Base-by-base conservation (phyloP, 306 rosid genomes). In the Hippophae rhamnoides region DNA sequence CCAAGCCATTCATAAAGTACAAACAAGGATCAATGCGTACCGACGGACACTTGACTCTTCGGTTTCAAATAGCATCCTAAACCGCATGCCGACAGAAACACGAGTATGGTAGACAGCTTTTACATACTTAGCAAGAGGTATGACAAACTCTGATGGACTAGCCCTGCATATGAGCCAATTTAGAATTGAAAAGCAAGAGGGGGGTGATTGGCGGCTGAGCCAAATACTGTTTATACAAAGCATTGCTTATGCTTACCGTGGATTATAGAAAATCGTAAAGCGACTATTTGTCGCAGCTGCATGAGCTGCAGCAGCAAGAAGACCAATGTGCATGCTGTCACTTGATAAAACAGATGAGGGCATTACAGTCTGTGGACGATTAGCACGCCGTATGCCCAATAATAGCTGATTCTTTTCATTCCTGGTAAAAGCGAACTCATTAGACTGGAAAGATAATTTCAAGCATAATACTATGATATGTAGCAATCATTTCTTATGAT, bases 251-350 rank as follows among this genome's bases (percentile, higher is more conserved):
- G 57, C 81, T 69, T 18, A 76, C 89, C 85, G 76, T 31, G 89
- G 89, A 72, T 82, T 82, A 63, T 70, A 82, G 55, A 82, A 82
- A 56, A 82, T 76, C 23, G 89, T 79, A 64, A 82, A 82, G 52
- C 81, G 89, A 58, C 85, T 84, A 64, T 81, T 84, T 47, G 92
- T 84, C 42, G 89, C 82, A 52, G 89, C 85, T 48, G 89, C 89
- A 72, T 82, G 85, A 63, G 89, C 89, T 31, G 89, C 89, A 64
- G 92, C 92, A 74, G 92, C 92, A 70, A 84, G 92, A 70, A 84
- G 92, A 67, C 92, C 92, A 61, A 84, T 79, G 71, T 84, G 92
- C 92, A 84, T 84, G 78, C 92, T 84, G 64, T 81, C 92, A 70
- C 92, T 84, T 49, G 92, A 84, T 68, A 84, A 64, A 69, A 84